Conservation (phyloP, 768 basidiomycete genomes). For the Coprinopsis marcescibilis region DNA sequence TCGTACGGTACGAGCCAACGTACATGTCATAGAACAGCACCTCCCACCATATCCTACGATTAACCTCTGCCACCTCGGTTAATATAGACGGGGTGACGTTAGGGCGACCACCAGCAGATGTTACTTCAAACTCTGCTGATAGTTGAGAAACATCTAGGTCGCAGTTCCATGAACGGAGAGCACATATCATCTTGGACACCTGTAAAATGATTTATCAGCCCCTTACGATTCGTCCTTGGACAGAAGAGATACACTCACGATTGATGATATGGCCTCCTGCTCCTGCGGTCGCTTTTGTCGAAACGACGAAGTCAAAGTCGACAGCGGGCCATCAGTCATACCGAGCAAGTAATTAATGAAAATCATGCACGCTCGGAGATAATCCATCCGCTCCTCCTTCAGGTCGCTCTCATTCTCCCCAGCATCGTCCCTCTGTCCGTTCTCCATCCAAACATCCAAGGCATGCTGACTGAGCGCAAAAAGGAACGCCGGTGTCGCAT, state of each 20-base stretch:
- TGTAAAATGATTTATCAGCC: too few relatives aligned
- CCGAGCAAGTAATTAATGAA: slow-evolving; percentile 38
- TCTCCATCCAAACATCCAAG: slow-evolving; percentile 32
- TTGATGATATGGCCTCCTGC: neutral
- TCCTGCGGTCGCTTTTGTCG: neutral
- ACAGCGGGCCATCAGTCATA: neutral
- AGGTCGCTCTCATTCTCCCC: slow-evolving; percentile 9
- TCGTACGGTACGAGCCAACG: too few relatives aligned
- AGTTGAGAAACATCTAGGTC: neutral
- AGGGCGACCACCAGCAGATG: too few relatives aligned
- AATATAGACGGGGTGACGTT: too few relatives aligned
- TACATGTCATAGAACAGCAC: slow-evolving; percentile 74
- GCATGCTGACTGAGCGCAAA: slow-evolving; percentile 34
- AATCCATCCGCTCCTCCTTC: slow-evolving; percentile 40
- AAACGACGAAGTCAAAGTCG: too few relatives aligned
- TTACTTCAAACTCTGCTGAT: neutral
- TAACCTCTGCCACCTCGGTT: slow-evolving; percentile 21
- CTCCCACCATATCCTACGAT: slow-evolving; percentile 67
- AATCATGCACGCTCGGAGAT: slow-evolving; percentile 51
- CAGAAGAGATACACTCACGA: slow-evolving; percentile 1
- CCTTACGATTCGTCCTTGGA: too few relatives aligned
- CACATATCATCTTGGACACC: slow-evolving; percentile 66
- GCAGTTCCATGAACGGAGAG: slow-evolving; percentile 1
- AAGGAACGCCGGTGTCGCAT: slow-evolving; percentile 24
- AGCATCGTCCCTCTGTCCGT: slow-evolving; percentile 5